phyloP scores from a whole-genome alignment of 257 asterid genomes.

The Nicotiana benthamiana region DNA sequence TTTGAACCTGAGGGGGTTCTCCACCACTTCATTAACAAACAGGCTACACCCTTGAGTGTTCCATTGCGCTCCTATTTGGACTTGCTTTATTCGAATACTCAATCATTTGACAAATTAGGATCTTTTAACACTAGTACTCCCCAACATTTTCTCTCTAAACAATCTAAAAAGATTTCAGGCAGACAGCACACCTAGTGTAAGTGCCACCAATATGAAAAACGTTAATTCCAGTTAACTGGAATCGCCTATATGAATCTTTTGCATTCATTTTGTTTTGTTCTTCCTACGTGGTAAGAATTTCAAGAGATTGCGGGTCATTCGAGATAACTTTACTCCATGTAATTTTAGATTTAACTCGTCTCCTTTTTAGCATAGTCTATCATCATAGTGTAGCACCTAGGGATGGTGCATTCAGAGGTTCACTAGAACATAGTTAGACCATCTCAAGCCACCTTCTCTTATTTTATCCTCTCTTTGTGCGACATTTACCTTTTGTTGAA shows the following conservation, averaged over 20 bases:
- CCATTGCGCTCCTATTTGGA: background rate
- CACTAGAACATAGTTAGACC: background rate
- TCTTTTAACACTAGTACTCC: background rate
- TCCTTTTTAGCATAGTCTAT: background rate
- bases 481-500: background rate
- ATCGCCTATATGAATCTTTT: background rate
- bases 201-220: background rate
- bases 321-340: background rate
- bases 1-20: too few species aligned
- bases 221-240: background rate
- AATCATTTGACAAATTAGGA: background rate
- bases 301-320: background rate
- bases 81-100: background rate
- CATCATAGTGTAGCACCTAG: background rate
- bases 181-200: background rate
- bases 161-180: background rate
- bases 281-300: background rate
- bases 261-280: background rate
- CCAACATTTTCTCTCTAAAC: background rate
- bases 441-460: background rate
- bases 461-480: background rate
- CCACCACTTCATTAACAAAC: too few species aligned
- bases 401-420: background rate
- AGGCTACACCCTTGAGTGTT: too few species aligned
- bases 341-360: background rate